Percentiles rank a stretch among this genome's conserved stretches.
phyloP scores from a whole-genome alignment of 225 moss, liverwort and hornwort species.

The Takakia lepidozioides region DNA sequence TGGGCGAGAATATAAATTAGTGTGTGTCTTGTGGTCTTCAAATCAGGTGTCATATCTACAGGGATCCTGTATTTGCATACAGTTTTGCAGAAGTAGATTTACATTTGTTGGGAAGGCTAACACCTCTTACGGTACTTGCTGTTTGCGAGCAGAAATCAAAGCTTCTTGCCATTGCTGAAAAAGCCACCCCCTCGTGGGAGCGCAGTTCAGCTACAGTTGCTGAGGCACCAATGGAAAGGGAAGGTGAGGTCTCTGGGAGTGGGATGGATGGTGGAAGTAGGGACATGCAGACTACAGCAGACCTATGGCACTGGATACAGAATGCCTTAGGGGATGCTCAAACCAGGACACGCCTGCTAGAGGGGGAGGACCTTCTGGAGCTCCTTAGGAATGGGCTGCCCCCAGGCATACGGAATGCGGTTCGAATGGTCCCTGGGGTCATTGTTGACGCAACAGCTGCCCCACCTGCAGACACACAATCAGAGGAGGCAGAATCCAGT shows the following conservation, averaged over 20 bases:
- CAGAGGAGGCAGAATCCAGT: constrained; percentile 38
- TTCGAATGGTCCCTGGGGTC: constrained; percentile 47
- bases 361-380: constrained; percentile 78
- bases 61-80: no score
- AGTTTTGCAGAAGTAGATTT: no score
- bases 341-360: constrained; percentile 55
- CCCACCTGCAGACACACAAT: constrained; percentile 28
- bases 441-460: constrained; percentile 27
- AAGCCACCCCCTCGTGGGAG: constrained; percentile 77
- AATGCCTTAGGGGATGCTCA: constrained; percentile 76
- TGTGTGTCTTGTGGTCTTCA: no score
- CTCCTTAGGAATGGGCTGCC: constrained; percentile 67
- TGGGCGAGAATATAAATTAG: no score
- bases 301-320: constrained; percentile 85
- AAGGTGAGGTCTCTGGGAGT: constrained; percentile 32
- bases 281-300: constrained; percentile 52
- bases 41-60: no score
- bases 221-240: constrained; percentile 32
- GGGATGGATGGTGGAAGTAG: constrained; percentile 35
- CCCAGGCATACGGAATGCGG: constrained; percentile 63
- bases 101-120: no score
- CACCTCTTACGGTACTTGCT: no score
- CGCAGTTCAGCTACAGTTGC: constrained; percentile 24
- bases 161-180: constrained; percentile 70
- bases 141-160: constrained; percentile 67